These are phyloP conservation scores for Sphagnum tenellum DNA, from an alignment of 225 moss, liverwort and hornwort species.

Conservation along the genomic window DNA sequence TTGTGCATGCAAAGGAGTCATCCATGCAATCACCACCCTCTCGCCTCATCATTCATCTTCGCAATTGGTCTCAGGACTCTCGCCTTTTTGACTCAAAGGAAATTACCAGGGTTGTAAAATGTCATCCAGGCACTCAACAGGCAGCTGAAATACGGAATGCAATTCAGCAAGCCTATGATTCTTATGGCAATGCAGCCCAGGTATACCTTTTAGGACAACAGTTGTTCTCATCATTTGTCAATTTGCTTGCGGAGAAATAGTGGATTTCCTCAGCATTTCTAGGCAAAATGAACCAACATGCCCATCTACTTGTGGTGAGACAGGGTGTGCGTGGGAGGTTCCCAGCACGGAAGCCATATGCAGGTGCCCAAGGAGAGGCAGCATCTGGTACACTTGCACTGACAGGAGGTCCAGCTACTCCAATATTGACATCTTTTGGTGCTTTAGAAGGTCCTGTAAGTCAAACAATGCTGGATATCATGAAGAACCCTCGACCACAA, in stretches of 20 bases:
- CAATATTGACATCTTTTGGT: slow-evolving; percentile 96
- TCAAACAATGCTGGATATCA: slow-evolving; percentile 66
- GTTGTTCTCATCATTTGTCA: no score
- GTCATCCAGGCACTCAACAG: slow-evolving; percentile 87
- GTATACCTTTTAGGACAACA: slow-evolving; percentile 10
- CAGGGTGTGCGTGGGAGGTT: slow-evolving; percentile 71
- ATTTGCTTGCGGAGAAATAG: background rate
- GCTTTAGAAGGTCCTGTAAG: slow-evolving; percentile 86
- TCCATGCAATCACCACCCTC: slow-evolving; percentile 51
- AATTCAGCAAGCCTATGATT: slow-evolving; percentile 63
- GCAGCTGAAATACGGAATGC: slow-evolving; percentile 72
- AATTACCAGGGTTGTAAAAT: slow-evolving; percentile 68
- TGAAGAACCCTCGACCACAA: slow-evolving; percentile 40
- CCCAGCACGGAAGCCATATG: slow-evolving; percentile 86
- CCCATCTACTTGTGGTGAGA: slow-evolving; percentile 37
- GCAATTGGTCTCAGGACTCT: slow-evolving; percentile 58
- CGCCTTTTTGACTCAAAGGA: slow-evolving; percentile 87
- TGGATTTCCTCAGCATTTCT: slow-evolving; percentile 7
- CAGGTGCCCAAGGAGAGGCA: slow-evolving; percentile 90
- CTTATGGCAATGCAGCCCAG: slow-evolving; percentile 63
- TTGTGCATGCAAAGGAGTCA: slow-evolving; percentile 60
- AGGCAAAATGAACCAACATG: slow-evolving; percentile 30
- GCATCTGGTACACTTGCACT: slow-evolving; percentile 87
- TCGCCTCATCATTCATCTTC: slow-evolving; percentile 77
- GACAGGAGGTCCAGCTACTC: slow-evolving; percentile 83